These are phyloP conservation scores for Coniochaeta sp. DNA, from an alignment of 2,329 filamentous ascomycete species.

Conservation along the genomic window DNA sequence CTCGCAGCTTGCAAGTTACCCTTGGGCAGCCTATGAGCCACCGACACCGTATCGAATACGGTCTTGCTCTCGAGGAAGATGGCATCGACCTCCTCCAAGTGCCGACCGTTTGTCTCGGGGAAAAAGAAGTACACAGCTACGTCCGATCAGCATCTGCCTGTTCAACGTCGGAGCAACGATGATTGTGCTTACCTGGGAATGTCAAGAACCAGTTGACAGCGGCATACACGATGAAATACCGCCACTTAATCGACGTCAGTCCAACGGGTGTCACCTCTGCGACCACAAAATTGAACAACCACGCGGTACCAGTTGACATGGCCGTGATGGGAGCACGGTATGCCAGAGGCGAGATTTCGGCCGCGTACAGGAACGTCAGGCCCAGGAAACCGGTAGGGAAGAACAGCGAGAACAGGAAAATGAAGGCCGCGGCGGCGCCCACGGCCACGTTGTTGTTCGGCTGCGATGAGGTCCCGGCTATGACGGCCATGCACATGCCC, in stretches of 20 bases:
- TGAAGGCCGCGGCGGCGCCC: neutral
- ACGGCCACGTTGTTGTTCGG: conserved; percentile 1
- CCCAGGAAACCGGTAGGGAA: conserved; percentile 3
- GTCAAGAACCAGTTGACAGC: neutral
- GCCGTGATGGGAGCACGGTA: conserved; percentile 5
- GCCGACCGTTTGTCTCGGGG: conserved; percentile 9
- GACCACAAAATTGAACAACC: conserved; percentile 6
- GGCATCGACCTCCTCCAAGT: conserved; percentile 10
- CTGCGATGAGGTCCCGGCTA: neutral
- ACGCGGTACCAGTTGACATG: conserved; percentile 1
- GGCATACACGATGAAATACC: neutral
- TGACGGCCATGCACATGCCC: conserved; percentile 4
- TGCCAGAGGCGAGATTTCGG: conserved; percentile 1
- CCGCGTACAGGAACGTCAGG: conserved; percentile 1
- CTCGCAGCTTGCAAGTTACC: neutral
- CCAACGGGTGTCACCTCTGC: neutral
- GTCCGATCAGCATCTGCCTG: too few species aligned
- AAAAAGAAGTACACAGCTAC: conserved; percentile 10
- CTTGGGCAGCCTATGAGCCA: conserved; percentile 9
- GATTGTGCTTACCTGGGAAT: neutral
- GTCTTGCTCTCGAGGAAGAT: conserved; percentile 10
- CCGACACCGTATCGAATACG: conserved; percentile 10
- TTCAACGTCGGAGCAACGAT: too few species aligned
- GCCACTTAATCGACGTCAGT: neutral
- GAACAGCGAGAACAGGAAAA: conserved; percentile 1